Evolutionary conservation across 129 eudicot genomes (phyloP), one percentile per base, ranked within the genome.

Genomic region (Tanacetum coccineum): DNA sequence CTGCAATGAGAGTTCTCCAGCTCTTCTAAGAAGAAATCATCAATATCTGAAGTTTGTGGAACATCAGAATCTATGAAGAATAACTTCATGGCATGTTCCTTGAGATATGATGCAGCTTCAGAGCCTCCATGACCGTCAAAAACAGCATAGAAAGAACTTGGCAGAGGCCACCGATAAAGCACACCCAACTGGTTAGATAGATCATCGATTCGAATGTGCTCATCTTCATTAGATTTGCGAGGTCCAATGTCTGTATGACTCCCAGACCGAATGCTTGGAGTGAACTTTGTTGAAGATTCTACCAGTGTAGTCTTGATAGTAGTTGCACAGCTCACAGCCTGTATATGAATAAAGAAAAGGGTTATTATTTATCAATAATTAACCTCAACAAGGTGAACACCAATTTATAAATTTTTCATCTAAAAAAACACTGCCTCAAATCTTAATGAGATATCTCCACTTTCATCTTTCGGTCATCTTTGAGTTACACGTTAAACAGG

Each of bases 41-140:
- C 78, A 45, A 66, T 51, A 73, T 78, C 78, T 66, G 84, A 73
- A 12, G 80, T 50, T 76, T 90, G 77, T 7, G 89, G 95, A 67
- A 90, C 61, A 73, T 78, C 77, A 28, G 89, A 84, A 71, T 79
- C 89, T 47, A 71, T 76, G 58, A 90, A 90, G 70, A 90, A 84
- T 8, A 90, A 62, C 75, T 68, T 79, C 76, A 82, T 68, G 4
- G 87, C 90, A 62, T 90, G 82, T 20, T 79, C 69, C 58, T 87
- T 87, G 28, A 90, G 62, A 78, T 64, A 90, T 9, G 89, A 42
- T 56, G 97, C 83, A 6, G 97, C 97, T 70, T 87, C 88, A 9
- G 89, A 67, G 32, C 97, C 97, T 17, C 95, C 95, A 17, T 90
- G 97, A 15, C 97, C 97, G 32, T 87, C 97, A 70, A 90, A 87